Percentiles rank a stretch among this genome's conserved stretches.
phyloP scores from a whole-genome alignment of 306 rosid species.

The Mucuna pruriens region DNA sequence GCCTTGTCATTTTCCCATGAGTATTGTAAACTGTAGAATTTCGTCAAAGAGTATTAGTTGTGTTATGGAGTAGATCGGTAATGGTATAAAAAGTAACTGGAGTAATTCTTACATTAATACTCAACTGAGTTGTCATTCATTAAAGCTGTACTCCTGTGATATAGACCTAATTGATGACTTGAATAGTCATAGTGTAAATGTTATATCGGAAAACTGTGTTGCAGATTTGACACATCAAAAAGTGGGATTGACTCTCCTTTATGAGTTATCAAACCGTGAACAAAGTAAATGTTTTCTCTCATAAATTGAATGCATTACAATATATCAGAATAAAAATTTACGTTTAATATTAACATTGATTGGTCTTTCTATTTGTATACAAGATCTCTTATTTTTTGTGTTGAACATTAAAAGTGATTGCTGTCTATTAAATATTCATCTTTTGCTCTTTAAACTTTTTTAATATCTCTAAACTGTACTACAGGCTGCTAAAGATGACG shows the following conservation, averaged over 20 bases:
- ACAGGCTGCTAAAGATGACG: conserved; percentile 88
- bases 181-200: conserved; percentile 13
- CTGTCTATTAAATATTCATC: not conserved
- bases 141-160: no score
- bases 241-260: conserved; percentile 6
- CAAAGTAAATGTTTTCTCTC: conserved; percentile 26
- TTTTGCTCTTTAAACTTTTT: not conserved
- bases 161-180: not conserved
- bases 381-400: conserved; percentile 9
- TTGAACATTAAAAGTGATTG: not conserved
- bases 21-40: not conserved
- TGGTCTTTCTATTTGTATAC: not conserved
- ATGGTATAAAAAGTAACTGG: not conserved
- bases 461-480: conserved; percentile 34
- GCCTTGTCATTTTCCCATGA: conserved; percentile 23
- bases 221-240: not conserved
- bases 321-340: conserved; percentile 7
- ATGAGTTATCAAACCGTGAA: conserved; percentile 1
- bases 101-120: not conserved
- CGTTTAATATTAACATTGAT: conserved; percentile 2
- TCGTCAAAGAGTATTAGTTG: conserved; percentile 5
- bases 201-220: not conserved
- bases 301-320: not conserved
- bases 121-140: not conserved
- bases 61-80: conserved; percentile 12